Percentiles rank a stretch among this genome's conserved stretches.
Conservation (phyloP, 176 grass and related monocot genomes). For the Hordeum marinum region DNA sequence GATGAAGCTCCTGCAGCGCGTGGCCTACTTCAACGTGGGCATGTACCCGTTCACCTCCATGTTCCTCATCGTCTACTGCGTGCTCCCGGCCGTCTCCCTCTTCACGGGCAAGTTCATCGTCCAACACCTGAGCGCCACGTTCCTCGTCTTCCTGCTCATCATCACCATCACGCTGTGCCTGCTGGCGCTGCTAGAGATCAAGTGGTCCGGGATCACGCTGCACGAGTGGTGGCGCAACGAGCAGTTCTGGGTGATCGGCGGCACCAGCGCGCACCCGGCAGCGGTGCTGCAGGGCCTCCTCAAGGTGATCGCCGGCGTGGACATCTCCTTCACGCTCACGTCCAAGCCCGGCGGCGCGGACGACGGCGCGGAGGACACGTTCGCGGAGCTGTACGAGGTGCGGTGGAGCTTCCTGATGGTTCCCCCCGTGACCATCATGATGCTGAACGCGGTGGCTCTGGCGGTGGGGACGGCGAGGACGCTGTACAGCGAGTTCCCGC, state of each 20-base stretch:
- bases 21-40: constrained; percentile 88
- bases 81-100: constrained; percentile 81
- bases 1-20: constrained; percentile 85
- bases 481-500: constrained; percentile 82
- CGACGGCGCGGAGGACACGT: constrained; percentile 45
- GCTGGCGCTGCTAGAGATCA: constrained; percentile 89
- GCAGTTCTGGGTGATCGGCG: constrained; percentile 97
- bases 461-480: constrained; percentile 65
- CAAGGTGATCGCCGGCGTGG: constrained; percentile 89
- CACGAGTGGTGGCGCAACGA: constrained; percentile 98
- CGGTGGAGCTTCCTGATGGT: constrained; percentile 95
- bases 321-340: constrained; percentile 89
- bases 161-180: constrained; percentile 82
- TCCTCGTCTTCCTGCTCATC: constrained; percentile 63
- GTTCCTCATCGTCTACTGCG: constrained; percentile 85
- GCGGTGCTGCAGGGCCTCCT: constrained; percentile 86
- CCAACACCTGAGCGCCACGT: constrained; percentile 60
- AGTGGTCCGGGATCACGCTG: constrained; percentile 89
- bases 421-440: constrained; percentile 92
- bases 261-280: constrained; percentile 82
- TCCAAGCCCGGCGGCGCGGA: constrained; percentile 53
- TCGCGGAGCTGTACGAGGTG: constrained; percentile 75
- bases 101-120: constrained; percentile 95
- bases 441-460: constrained; percentile 73
- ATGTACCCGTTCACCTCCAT: constrained; percentile 95